Evolutionary conservation across 495 filamentous ascomycete genomes (phyloP), one percentile per base, ranked within the genome.

Genomic region (Aspergillus ellipticus): DNA sequence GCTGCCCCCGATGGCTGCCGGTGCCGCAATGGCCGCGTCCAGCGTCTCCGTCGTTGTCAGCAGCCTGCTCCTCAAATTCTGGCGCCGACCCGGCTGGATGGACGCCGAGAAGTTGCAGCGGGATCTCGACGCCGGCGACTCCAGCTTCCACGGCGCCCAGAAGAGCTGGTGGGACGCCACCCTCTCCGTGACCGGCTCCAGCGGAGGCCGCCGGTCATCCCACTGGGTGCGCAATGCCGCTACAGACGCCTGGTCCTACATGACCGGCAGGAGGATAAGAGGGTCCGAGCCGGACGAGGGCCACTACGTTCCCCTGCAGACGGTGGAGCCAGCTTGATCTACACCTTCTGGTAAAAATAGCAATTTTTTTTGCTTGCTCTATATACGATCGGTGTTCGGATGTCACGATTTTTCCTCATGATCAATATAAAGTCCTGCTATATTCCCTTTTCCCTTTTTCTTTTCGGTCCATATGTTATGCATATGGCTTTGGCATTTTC

Each of bases 1-100:
- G 73, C 72, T 99, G 56, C 94, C 94, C 54, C 94, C 94, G 10
- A 92, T 97, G 89, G 90, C 90, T 28, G 95, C 94, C 7, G 93
- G 92, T 15, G 89, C 86, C 3, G 95, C 95, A 17, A 99, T 99
- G 94, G 95, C 93, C 5, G 81, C 79, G 39, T 92, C 87, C 37
- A 93, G 89, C 57, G 88, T 97, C 28, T 93, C 88, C 50, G 94
- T 99, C 7, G 93, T 97, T 0, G 78, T 83, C 7, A 93, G 88
- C 63, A 89, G 85, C 65, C 70, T 97, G 45, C 76, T 92, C 31
- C 74, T 99, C 47, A 96, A 89, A 64, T 87, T 88, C 59, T 99
- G 94, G 94, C 82, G 74, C 52, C 79, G 94, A 15, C 94, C 94
- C 2, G 65, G 69, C 10, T 99, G 93, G 93, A 96, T 97, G 94